Conservation (phyloP, 768 basidiomycete species). For the Crucibulum laeve region DNA sequence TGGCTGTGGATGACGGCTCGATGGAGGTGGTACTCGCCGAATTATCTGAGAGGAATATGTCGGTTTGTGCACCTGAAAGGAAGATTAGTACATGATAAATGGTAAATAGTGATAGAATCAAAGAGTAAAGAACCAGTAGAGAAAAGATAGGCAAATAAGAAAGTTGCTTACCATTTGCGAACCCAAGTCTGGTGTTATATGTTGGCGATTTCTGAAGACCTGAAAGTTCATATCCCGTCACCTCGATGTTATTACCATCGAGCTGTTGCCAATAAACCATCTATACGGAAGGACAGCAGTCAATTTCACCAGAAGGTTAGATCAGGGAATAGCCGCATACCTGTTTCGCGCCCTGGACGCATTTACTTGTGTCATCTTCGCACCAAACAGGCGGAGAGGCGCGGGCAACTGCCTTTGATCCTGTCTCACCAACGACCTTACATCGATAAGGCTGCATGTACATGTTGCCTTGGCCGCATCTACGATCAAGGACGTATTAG, state of each 20-base stretch:
- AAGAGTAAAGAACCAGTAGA: too few species aligned
- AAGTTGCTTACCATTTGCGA: slow-evolving; percentile 19
- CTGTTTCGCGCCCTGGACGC: slow-evolving; percentile 36
- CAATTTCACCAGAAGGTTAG: background rate
- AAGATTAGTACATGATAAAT: too few species aligned
- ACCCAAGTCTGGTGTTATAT: slow-evolving; percentile 32
- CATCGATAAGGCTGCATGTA: slow-evolving; percentile 39
- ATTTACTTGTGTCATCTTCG: slow-evolving; percentile 26
- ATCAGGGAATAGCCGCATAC: slow-evolving; percentile 7
- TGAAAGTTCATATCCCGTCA: slow-evolving; percentile 34
- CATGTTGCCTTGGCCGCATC: slow-evolving; percentile 41
- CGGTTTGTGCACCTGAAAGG: slow-evolving; percentile 14
- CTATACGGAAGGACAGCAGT: slow-evolving; percentile 7
- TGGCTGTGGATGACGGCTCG: background rate
- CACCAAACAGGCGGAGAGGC: slow-evolving; percentile 37
- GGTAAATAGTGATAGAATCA: too few species aligned
- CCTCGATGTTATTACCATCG: slow-evolving; percentile 38
- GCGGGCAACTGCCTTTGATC: slow-evolving; percentile 22
- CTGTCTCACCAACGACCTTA: slow-evolving; percentile 30
- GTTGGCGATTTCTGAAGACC: slow-evolving; percentile 34
- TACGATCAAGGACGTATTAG: slow-evolving; percentile 7
- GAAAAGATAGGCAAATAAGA: background rate
- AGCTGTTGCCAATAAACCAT: slow-evolving; percentile 40
- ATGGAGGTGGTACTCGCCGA: background rate
- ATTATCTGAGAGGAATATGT: slow-evolving; percentile 10